Percentiles rank a stretch among this genome's conserved stretches.
Evolutionary conservation across 805 yeast species (phyloP).

Genomic region (Lachancea lanzarotensis): DNA sequence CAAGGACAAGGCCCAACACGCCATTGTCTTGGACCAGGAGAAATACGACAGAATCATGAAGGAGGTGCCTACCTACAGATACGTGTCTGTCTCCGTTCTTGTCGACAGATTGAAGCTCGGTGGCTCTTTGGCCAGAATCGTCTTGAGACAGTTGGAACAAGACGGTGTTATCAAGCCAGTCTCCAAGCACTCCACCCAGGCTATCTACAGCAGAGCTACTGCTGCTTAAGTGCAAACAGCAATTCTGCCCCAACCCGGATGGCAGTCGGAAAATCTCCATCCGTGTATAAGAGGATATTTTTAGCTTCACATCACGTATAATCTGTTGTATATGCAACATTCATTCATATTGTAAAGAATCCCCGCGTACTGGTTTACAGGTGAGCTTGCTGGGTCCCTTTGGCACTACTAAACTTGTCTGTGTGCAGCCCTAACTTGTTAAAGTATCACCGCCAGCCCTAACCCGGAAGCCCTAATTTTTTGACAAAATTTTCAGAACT

Average conservation of each 20-base stretch:
- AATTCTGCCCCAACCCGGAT: background rate
- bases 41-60: constrained; percentile 98
- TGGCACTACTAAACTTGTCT: background rate
- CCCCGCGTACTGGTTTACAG: too few relatives aligned
- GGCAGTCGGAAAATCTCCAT: background rate
- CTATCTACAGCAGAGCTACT: constrained; percentile 84
- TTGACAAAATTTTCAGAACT: background rate
- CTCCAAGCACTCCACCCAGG: constrained; percentile 93
- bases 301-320: background rate
- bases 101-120: constrained; percentile 99
- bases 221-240: constrained; percentile 41
- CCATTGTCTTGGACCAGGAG: constrained; percentile 94
- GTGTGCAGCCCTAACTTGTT: background rate
- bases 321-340: constrained; percentile 3
- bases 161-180: constrained; percentile 94
- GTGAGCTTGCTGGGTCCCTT: too few relatives aligned
- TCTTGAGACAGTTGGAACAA: constrained; percentile 88
- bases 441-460: constrained; percentile 1
- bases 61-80: constrained; percentile 99
- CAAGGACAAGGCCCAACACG: constrained; percentile 99
- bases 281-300: background rate
- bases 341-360: constrained; percentile 3
- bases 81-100: constrained; percentile 93
- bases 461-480: background rate
- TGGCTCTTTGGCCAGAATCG: constrained; percentile 98